These are phyloP conservation scores for Carallia pectinifolia DNA, from an alignment of 345 rosid species.

Conservation along the genomic window DNA sequence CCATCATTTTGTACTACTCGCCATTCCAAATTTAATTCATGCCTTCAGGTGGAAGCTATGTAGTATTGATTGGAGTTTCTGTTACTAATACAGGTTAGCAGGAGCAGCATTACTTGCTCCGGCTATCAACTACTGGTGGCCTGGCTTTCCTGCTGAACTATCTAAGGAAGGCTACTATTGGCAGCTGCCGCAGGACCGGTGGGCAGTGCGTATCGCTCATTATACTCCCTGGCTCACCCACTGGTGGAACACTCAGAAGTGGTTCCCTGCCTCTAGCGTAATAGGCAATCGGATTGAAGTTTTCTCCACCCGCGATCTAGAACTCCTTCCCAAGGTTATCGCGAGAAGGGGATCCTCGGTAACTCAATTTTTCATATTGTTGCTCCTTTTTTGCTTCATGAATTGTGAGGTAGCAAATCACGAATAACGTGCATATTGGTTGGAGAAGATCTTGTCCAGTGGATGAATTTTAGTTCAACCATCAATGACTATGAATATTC, in stretches of 20 bases:
- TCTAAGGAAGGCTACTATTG: conserved; percentile 29
- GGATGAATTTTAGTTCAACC: too few species aligned
- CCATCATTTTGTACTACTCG: too few species aligned
- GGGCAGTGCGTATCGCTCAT: conserved; percentile 46
- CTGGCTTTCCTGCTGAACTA: conserved; percentile 42
- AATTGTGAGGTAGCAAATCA: neutral
- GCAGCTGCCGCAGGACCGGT: conserved; percentile 41
- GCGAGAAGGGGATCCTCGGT: neutral
- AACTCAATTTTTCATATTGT: neutral
- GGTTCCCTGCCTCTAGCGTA: conserved; percentile 43
- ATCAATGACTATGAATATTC: too few species aligned
- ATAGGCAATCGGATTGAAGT: conserved; percentile 16
- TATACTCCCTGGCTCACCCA: conserved; percentile 40
- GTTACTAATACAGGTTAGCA: conserved; percentile 39
- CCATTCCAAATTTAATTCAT: too few species aligned
- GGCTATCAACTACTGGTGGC: conserved; percentile 61
- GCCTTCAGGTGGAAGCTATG: neutral
- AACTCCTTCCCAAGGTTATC: neutral
- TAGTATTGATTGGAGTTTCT: neutral
- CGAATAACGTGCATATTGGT: neutral
- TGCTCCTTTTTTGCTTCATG: neutral
- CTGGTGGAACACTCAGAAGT: conserved; percentile 65
- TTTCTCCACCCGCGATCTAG: neutral
- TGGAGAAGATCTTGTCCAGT: too few species aligned
- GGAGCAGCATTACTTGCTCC: conserved; percentile 47